Conservation (phyloP, 768 basidiomycete species). For the Psilocybe cyanescens region DNA sequence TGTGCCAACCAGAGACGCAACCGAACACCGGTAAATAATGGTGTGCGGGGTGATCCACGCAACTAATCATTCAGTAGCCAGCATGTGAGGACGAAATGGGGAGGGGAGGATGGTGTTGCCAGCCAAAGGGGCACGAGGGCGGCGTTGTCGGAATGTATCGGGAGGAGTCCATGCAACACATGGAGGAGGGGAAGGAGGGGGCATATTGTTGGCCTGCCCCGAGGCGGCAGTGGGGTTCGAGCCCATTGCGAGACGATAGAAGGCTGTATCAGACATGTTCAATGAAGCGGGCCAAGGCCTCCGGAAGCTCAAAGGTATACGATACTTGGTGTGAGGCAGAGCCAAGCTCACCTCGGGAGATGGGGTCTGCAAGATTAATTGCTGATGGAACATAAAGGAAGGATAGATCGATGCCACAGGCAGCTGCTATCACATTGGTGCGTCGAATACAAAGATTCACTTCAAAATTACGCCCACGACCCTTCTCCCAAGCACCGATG, state of each 20-base stretch:
- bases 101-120: neutral
- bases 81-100: conserved; percentile 4
- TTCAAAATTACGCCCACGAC: conserved; percentile 17
- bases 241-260: neutral
- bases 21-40: neutral
- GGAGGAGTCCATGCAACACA: too few relatives aligned
- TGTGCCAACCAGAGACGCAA: neutral
- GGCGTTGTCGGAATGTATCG: neutral
- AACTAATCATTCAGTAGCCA: neutral
- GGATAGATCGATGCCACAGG: neutral
- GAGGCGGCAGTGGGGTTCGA: too few relatives aligned
- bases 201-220: too few relatives aligned
- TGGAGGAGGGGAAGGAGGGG: too few relatives aligned
- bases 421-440: neutral
- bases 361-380: conserved; percentile 11
- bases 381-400: conserved; percentile 11
- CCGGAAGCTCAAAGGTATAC: neutral
- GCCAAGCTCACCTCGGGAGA: conserved; percentile 9
- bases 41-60: neutral
- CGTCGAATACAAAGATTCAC: conserved; percentile 18
- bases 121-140: neutral
- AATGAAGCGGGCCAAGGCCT: neutral
- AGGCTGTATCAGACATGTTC: conserved; percentile 3
- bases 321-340: neutral
- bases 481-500: conserved; percentile 29